Conservation (phyloP, 345 rosid species). For the Linum usitatissimum region DNA sequence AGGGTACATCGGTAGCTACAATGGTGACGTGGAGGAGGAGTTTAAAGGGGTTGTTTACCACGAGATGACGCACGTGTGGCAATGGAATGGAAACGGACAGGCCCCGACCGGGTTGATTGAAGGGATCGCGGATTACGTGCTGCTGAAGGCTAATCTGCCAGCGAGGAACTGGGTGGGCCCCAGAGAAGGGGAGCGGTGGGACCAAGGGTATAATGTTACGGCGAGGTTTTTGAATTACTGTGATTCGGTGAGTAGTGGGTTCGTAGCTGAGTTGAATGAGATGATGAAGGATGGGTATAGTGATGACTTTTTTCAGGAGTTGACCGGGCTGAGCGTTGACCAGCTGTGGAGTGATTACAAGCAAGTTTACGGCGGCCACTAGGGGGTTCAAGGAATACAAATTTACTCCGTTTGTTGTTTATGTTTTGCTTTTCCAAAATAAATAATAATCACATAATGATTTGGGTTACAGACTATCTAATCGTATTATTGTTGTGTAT, state of each 20-base stretch:
- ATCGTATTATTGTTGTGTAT: too few species aligned
- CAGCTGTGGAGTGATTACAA: neutral
- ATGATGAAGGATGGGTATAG: neutral
- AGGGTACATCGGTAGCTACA: neutral
- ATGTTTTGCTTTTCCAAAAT: too few species aligned
- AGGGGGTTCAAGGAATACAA: too few species aligned
- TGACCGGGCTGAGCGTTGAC: neutral
- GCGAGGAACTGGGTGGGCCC: neutral
- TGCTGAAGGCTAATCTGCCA: neutral
- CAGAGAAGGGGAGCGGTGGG: neutral
- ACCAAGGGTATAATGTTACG: neutral
- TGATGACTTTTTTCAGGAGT: neutral
- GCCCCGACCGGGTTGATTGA: neutral
- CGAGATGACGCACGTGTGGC: neutral
- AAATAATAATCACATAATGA: too few species aligned
- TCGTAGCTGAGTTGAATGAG: neutral
- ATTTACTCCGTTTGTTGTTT: too few species aligned
- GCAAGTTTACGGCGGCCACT: too few species aligned
- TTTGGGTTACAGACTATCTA: too few species aligned
- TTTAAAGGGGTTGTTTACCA: neutral
- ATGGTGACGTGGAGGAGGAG: neutral
- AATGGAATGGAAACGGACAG: neutral
- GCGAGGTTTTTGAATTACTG: neutral
- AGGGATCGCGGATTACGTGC: neutral
- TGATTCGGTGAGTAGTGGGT: neutral